A percentile compares a stretch with the other conserved stretches of the same genome.
Evolutionary conservation across 768 basidiomycete species (phyloP).

Genomic region (Kwoniella mangroviensis): DNA sequence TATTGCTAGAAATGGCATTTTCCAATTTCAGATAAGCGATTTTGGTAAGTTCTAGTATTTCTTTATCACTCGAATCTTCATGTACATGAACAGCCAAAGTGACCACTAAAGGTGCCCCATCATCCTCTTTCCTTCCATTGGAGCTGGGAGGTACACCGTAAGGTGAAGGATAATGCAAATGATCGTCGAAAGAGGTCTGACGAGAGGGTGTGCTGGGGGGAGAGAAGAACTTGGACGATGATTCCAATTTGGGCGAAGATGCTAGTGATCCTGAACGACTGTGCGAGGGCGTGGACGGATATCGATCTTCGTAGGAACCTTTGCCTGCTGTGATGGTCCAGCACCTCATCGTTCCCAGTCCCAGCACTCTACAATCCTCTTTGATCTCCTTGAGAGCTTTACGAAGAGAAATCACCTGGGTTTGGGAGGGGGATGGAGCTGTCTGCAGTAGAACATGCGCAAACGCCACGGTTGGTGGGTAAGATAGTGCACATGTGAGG

Average conservation of each 20-base stretch:
- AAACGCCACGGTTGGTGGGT: slow-evolving; percentile 78
- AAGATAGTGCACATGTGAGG: slow-evolving; percentile 80
- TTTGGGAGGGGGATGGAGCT: slow-evolving; percentile 64
- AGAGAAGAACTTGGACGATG: slow-evolving; percentile 14
- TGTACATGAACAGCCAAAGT: slow-evolving; percentile 42
- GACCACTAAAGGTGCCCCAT: slow-evolving; percentile 31
- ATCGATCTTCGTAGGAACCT: slow-evolving; percentile 18
- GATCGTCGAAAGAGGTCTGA: slow-evolving; percentile 13
- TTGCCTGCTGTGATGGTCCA: slow-evolving; percentile 35
- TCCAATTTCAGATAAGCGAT: slow-evolving; percentile 16
- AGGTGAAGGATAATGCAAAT: slow-evolving; percentile 17
- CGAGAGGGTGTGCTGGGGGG: slow-evolving; percentile 9
- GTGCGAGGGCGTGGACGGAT: slow-evolving; percentile 12
- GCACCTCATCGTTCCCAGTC: slow-evolving; percentile 46
- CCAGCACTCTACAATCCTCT: slow-evolving; percentile 41
- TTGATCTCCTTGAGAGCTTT: slow-evolving; percentile 78
- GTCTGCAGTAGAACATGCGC: slow-evolving; percentile 90
- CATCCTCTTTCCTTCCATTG: background rate
- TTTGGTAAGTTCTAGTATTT: slow-evolving; percentile 45
- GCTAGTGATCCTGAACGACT: slow-evolving; percentile 6
- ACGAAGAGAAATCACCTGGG: slow-evolving; percentile 79
- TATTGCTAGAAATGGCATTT: slow-evolving; percentile 12
- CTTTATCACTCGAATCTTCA: slow-evolving; percentile 38
- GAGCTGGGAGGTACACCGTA: slow-evolving; percentile 1
- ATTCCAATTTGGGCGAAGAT: slow-evolving; percentile 8